phyloP scores from a whole-genome alignment of 2,329 filamentous ascomycete genomes.

The Penicillium fuscoglaucum region DNA sequence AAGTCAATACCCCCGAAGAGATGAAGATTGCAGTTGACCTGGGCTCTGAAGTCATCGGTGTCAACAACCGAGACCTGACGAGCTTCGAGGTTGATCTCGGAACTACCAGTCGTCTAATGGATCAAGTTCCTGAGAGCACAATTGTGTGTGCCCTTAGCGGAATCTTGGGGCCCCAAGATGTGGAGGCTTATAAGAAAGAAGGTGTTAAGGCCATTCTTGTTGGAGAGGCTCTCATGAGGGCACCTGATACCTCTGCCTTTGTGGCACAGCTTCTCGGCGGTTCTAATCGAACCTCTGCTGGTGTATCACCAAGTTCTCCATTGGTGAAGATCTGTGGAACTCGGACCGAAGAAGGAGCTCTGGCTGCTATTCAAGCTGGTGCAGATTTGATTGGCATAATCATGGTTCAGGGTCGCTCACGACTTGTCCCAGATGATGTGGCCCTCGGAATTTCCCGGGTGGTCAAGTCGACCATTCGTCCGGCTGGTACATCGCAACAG shows the following conservation, averaged over 20 bases:
- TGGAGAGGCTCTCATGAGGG: slow-evolving; percentile 93
- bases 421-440: slow-evolving; percentile 75
- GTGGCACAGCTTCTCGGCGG: slow-evolving; percentile 78
- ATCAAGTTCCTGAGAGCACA: slow-evolving; percentile 79
- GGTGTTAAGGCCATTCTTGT: slow-evolving; percentile 92
- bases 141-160: slow-evolving; percentile 93
- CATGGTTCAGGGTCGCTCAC: slow-evolving; percentile 75
- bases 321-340: slow-evolving; percentile 97
- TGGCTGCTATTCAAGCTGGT: slow-evolving; percentile 76
- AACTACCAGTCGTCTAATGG: slow-evolving; percentile 84
- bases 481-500: slow-evolving; percentile 20
- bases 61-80: slow-evolving; percentile 95
- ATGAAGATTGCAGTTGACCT: slow-evolving; percentile 85
- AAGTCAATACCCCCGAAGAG: slow-evolving; percentile 92
- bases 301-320: slow-evolving; percentile 43
- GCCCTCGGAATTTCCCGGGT: slow-evolving; percentile 77
- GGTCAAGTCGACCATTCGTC: slow-evolving; percentile 58
- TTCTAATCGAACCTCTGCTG: slow-evolving; percentile 28
- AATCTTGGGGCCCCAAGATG: slow-evolving; percentile 85
- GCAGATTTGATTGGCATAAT: slow-evolving; percentile 95
- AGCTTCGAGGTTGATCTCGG: slow-evolving; percentile 95
- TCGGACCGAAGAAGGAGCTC: slow-evolving; percentile 75
- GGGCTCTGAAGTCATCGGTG: slow-evolving; percentile 87
- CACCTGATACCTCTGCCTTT: slow-evolving; percentile 76
- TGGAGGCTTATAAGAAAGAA: slow-evolving; percentile 80